These are phyloP conservation scores for Fomitiporia mediterranea DNA, from an alignment of 1,284 basidiomycete genomes.

Conservation along the genomic window DNA sequence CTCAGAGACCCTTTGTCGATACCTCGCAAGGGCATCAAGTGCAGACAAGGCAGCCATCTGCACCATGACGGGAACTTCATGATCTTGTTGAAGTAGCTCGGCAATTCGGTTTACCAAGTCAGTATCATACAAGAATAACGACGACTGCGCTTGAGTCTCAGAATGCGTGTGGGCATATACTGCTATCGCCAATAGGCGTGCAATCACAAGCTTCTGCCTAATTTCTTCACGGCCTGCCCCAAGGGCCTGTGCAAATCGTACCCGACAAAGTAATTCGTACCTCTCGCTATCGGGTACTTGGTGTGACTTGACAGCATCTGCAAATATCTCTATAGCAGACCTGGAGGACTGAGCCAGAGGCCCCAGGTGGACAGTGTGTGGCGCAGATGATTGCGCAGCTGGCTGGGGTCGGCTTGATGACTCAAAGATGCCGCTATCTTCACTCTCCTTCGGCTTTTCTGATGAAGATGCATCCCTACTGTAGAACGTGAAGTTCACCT, in stretches of 20 bases:
- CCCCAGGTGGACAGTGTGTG: conserved; percentile 62
- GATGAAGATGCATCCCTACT: conserved; percentile 40
- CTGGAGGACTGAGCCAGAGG: conserved; percentile 55
- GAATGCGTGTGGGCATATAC: conserved; percentile 83
- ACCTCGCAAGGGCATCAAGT: conserved; percentile 85
- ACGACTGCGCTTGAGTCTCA: conserved; percentile 75
- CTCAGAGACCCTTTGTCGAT: conserved; percentile 79
- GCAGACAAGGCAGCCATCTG: conserved; percentile 85
- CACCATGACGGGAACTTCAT: conserved; percentile 59
- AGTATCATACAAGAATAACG: conserved; percentile 92
- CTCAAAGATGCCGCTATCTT: conserved; percentile 34
- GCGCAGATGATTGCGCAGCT: conserved; percentile 36
- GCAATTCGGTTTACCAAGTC: conserved; percentile 84
- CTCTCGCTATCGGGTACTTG: conserved; percentile 80
- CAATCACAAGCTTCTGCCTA: conserved; percentile 77
- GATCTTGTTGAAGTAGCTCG: conserved; percentile 83
- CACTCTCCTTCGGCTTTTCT: conserved; percentile 40
- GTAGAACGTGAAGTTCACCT: conserved; percentile 76
- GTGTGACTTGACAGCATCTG: conserved; percentile 69
- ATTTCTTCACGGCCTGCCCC: conserved; percentile 52
- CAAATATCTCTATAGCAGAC: conserved; percentile 68
- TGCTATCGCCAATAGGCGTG: conserved; percentile 84
- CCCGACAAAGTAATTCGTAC: conserved; percentile 86
- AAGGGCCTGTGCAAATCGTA: conserved; percentile 73
- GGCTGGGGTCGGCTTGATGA: conserved; percentile 34